phyloP scores from a whole-genome alignment of 371 early-diverging fungal species.

The Mortierella sp. region DNA sequence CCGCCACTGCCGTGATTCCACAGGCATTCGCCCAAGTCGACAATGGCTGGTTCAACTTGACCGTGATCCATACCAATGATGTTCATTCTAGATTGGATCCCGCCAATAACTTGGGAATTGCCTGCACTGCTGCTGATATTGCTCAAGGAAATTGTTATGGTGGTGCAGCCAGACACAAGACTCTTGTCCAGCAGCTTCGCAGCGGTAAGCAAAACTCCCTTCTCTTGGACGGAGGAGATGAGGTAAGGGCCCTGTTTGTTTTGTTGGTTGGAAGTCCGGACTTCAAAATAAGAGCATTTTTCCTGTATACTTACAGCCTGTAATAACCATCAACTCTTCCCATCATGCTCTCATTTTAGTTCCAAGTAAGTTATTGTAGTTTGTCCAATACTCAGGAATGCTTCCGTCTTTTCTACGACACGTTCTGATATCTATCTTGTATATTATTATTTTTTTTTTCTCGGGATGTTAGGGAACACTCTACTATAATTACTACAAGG shows the following conservation, averaged over 20 bases:
- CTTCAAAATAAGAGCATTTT: neutral
- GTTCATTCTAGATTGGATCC: constrained; percentile 67
- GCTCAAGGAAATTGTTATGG: constrained; percentile 62
- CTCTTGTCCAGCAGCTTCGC: constrained; percentile 62
- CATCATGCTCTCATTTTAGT: neutral
- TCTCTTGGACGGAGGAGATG: constrained; percentile 79
- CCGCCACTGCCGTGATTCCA: constrained; percentile 7
- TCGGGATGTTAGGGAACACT: constrained; percentile 62
- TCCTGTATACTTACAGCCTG: neutral
- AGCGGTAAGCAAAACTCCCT: constrained; percentile 57
- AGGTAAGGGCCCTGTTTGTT: constrained; percentile 46
- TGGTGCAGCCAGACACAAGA: constrained; percentile 69
- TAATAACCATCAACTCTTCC: neutral
- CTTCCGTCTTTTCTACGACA: too few relatives aligned
- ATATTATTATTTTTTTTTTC: neutral
- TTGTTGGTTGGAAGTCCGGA: neutral
- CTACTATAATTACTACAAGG: constrained; percentile 64
- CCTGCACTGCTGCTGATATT: constrained; percentile 61
- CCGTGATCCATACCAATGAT: constrained; percentile 75
- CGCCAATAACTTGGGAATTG: constrained; percentile 63
- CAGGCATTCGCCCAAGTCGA: constrained; percentile 6
- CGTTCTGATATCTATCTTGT: too few relatives aligned
- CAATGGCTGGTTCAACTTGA: constrained; percentile 39
- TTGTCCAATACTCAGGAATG: neutral
- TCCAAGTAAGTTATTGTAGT: constrained; percentile 10